phyloP scores from a whole-genome alignment of 169 alveolate genomes.

The Plasmodium falciparum region DNA sequence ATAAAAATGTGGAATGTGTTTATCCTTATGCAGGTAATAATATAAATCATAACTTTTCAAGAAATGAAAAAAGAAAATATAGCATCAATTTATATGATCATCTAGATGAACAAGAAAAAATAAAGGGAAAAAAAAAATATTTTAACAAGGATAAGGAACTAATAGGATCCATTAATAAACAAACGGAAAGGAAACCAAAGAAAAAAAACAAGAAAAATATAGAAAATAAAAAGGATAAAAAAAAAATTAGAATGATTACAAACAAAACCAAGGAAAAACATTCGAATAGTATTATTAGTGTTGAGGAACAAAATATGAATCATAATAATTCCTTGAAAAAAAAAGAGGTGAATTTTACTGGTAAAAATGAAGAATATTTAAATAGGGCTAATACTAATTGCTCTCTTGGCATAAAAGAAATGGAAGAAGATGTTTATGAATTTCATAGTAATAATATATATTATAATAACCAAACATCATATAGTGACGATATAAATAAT shows the following conservation, averaged over 20 bases:
- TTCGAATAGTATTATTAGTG: no score
- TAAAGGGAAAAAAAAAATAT: not conserved
- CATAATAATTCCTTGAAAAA: slow-evolving; percentile 29
- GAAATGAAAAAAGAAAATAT: not conserved
- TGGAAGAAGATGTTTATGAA: not conserved
- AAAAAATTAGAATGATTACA: not conserved
- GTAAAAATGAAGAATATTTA: not conserved
- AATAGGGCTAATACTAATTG: not conserved
- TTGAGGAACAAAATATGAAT: not conserved
- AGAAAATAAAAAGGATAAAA: not conserved
- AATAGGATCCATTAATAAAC: slow-evolving; percentile 10
- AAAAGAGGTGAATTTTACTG: slow-evolving; percentile 46
- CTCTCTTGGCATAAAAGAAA: not conserved
- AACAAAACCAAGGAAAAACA: no score
- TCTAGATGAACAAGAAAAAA: not conserved
- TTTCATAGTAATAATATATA: not conserved
- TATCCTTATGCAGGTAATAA: no score
- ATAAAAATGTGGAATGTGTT: no score
- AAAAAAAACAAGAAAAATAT: slow-evolving; percentile 5
- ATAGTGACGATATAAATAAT: not conserved
- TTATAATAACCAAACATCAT: not conserved
- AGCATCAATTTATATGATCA: not conserved
- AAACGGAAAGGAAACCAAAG: not conserved
- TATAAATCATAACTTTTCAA: no score
- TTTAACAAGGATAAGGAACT: not conserved